Evolutionary conservation across 148 eudicot species (phyloP), one percentile per base, ranked within the genome.

Genomic region (Chenopodium suecicum): DNA sequence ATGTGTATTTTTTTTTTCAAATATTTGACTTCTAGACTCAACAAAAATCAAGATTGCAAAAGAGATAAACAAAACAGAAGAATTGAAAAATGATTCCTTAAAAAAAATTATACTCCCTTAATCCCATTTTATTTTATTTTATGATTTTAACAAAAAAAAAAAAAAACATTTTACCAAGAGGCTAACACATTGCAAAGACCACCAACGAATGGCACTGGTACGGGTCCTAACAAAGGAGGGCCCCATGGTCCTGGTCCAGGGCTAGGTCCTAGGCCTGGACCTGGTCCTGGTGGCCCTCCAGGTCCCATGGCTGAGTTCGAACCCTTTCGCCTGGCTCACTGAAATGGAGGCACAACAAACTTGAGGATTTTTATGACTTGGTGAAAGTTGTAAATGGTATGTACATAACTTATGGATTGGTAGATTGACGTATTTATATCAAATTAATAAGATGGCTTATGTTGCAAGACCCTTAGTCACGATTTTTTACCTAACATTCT

Each of bases 201-300:
- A 17, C 81, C 63, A 41, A 82, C 62, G n/a, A 82, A 54, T 10
- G 83, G 79, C 4, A 46, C 11, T 1, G 71, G 80, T 29, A 76
- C 84, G 1, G 77, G 72, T 6, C 52, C 79, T 1, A 72, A 73
- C 17, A 69, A 29, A 2, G 58, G 62, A 82, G 80, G 75, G 2
- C 80, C 80, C 84, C 84, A 82, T 23, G 75, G 31, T 13, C 79
- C 75, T 13, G 69, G 80, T 9, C 46, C 70, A 0, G 80, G 44
- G 44, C 44, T 1, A 41, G 44, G 44, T 41, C 44, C 41, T 34
- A 34, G 0, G 6, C 41, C 44, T 34, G 75, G 31, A 4, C 79
- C 70, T 25, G 75, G 80, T 9, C 60, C 70, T 5, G 80, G 48
- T 16, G 80, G 72, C 46, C 80, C 84, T 52, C 84, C 71, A 14